Evolutionary conservation across 2,329 filamentous ascomycete species (phyloP).

Genomic region (Paraconiothyrium brasiliense): DNA sequence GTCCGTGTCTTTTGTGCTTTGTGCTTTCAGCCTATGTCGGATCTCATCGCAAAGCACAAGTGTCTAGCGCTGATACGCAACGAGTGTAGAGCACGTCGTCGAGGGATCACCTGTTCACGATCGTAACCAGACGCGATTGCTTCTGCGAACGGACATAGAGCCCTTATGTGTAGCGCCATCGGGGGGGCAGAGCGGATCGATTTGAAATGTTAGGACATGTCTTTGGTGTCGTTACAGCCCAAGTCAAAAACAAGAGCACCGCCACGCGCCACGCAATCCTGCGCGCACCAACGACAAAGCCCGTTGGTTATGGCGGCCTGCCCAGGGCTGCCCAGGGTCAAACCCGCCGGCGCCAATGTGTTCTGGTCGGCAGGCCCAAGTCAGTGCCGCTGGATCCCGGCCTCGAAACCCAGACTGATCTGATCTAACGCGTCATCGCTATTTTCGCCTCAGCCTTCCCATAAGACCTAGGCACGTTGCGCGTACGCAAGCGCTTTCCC

Average conservation of each 20-base stretch:
- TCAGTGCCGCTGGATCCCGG: slow-evolving; percentile 16
- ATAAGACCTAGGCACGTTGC: slow-evolving; percentile 14
- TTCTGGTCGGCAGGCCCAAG: slow-evolving; percentile 1
- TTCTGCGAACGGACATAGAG: background rate
- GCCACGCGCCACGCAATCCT: slow-evolving; percentile 20
- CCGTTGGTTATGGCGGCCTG: background rate
- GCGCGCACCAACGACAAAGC: background rate
- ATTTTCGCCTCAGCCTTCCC: slow-evolving; percentile 8
- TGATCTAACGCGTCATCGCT: slow-evolving; percentile 21
- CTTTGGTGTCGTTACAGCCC: background rate
- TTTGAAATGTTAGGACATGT: background rate
- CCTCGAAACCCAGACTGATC: slow-evolving; percentile 13
- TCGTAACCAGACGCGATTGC: too few relatives aligned
- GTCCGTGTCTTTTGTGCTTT: background rate
- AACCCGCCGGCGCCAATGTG: background rate
- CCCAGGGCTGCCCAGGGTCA: background rate
- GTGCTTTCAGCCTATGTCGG: background rate
- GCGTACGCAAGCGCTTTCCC: background rate
- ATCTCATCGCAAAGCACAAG: background rate
- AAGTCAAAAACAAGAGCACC: slow-evolving; percentile 4
- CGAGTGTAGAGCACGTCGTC: background rate
- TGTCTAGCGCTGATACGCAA: background rate
- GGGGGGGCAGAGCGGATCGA: background rate
- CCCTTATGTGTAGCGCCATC: background rate
- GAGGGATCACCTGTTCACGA: too few relatives aligned